These are phyloP conservation scores for Leptographium galeiforme DNA, from an alignment of 2,329 filamentous ascomycete species.

Conservation along the genomic window DNA sequence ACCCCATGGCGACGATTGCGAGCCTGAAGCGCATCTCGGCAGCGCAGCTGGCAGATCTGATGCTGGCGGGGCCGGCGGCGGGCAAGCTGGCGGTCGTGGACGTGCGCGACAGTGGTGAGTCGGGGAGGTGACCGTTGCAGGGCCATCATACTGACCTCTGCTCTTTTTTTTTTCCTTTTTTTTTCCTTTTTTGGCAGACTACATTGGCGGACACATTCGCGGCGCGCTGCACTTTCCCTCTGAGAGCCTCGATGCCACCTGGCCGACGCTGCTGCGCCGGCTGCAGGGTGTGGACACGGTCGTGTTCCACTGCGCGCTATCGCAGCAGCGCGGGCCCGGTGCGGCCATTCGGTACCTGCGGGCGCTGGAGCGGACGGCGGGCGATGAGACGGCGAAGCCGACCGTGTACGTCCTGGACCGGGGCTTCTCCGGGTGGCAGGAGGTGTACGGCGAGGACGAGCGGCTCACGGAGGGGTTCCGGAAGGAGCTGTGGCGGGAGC, in stretches of 20 bases:
- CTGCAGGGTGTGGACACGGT: slow-evolving; percentile 69
- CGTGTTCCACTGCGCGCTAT: slow-evolving; percentile 88
- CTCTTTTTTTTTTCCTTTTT: neutral
- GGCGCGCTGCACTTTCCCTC: slow-evolving; percentile 65
- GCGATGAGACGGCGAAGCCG: slow-evolving; percentile 11
- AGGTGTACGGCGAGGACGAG: slow-evolving; percentile 64
- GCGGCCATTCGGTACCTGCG: slow-evolving; percentile 71
- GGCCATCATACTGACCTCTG: neutral
- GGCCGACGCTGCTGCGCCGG: slow-evolving; percentile 70
- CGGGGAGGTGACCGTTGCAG: no score
- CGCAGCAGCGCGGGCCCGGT: slow-evolving; percentile 76
- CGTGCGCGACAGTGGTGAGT: slow-evolving; percentile 67
- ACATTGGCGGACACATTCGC: slow-evolving; percentile 80
- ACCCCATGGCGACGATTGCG: slow-evolving; percentile 39
- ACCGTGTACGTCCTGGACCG: slow-evolving; percentile 68
- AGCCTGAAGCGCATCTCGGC: slow-evolving; percentile 55
- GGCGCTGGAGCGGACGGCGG: slow-evolving; percentile 35
- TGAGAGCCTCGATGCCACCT: slow-evolving; percentile 55
- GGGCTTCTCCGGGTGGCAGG: slow-evolving; percentile 84
- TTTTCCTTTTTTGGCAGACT: slow-evolving; percentile 40
- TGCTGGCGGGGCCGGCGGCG: slow-evolving; percentile 37
- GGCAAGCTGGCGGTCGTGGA: slow-evolving; percentile 63
- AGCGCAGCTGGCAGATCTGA: slow-evolving; percentile 50
- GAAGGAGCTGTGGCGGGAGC: slow-evolving; percentile 63
- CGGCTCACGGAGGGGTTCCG: slow-evolving; percentile 71